Base-by-base conservation (phyloP, 805 yeast genomes). In the Yarrowia porcina region DNA sequence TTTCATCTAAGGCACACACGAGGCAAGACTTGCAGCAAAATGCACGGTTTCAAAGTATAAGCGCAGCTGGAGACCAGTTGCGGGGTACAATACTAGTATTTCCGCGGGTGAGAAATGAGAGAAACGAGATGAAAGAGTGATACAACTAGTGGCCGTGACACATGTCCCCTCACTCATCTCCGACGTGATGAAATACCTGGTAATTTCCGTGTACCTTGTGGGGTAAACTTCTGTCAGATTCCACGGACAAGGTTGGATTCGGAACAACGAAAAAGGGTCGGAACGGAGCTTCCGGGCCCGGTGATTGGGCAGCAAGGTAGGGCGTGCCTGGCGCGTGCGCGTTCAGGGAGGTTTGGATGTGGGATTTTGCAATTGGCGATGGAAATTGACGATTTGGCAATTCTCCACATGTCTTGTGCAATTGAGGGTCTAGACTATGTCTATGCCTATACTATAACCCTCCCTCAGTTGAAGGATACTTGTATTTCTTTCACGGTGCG, bases 281-380 rank as follows among this genome's bases (percentile, higher is more conserved):
- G 56, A 49, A 49, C 56, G 39, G 39, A 32, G 28, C 27, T 33
- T 49, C 56, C 56, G 56, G 56, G 20, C 9, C 6, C 28, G 18
- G 8, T 49, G 56, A 49, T 49, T 49, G 56, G 56, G n/a, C 23
- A n/a, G 17, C 7, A 1, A 12, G 9, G 8, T 7, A n/a, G n/a
- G 28, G 56, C 39, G 56, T 49, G 56, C 39, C 56, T 49, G 56
- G 56, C 56, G 56, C 56, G 56, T 33, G 56, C 39, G 56, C 39
- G 56, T 32, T 13, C 15, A 10, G n/a, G 25, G 12, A 25, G n/a
- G n/a, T n/a, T n/a, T n/a, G n/a, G n/a, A n/a, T n/a, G n/a, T n/a
- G n/a, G n/a, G n/a, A n/a, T n/a, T n/a, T n/a, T n/a, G n/a, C n/a
- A n/a, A n/a, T n/a, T n/a, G n/a, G 28, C 4, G 28, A 25, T 25